Base-by-base conservation (phyloP, 2,329 filamentous ascomycete species). In the Furcasterigmium furcatum region DNA sequence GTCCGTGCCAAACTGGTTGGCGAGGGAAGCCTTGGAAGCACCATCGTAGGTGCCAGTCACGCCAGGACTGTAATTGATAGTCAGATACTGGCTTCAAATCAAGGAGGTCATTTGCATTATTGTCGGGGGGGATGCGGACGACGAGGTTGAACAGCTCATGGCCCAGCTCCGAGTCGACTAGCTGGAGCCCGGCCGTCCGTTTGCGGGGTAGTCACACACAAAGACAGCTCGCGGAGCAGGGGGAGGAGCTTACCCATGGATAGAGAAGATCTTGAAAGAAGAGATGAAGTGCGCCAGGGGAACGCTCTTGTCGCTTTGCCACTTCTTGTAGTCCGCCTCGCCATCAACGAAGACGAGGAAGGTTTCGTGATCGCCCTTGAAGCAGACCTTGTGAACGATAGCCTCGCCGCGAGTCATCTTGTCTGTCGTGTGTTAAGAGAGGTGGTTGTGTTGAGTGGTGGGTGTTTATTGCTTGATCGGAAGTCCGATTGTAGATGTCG, bases 231-330 rank as follows among this genome's bases (percentile, higher is more conserved):
- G n/a, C n/a, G n/a, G n/a, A n/a, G n/a, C n/a, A n/a, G n/a, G n/a
- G n/a, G n/a, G n/a, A n/a, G n/a, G n/a, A 19, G 21, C 87, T 72
- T 78, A 96, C 91, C 85, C 87, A 74, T 95, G 88, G 29, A 91
- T 95, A 36, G 87, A 74, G 61, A 96, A 95, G 61, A 99, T 77
- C 77, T 95, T 88, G 77, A 89, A 97, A 8, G 87, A 79, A 47
- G 85, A 89, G 46, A 97, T 79, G 46, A 99, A 91, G 59, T 96
- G 84, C 2, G 88, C 79, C 40, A 97, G 72, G 30, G 94, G 87
- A 24, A 94, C 73, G 24, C 79, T 84, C 62, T 81, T 84, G 74
- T 97, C 92, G 5, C 64, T 72, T 74, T 84, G 82, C 92, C 92
- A 97, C 67, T 92, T 84, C 68, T 88, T 75, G 59, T 89, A 83